Evolutionary conservation across 441 rosid genomes (phyloP).

Genomic region (Lepidium campestre): DNA sequence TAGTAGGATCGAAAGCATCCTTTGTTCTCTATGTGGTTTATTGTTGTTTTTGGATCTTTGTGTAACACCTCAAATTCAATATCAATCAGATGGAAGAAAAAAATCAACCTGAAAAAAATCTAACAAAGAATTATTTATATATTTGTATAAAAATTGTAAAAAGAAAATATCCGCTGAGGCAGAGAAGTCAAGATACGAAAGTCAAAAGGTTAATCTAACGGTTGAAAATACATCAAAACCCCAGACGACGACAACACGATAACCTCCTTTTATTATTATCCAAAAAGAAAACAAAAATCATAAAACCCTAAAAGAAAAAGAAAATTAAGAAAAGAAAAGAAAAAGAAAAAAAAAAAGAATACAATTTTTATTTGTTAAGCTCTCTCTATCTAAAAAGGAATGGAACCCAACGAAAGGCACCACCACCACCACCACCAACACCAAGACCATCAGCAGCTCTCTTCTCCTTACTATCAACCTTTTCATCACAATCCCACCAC

Average conservation of each 20-base stretch:
- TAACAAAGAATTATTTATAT: too few species aligned
- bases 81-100: too few species aligned
- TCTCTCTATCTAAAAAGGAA: conserved; percentile 29
- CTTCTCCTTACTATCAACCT: conserved; percentile 35
- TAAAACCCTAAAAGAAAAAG: conserved; percentile 23
- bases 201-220: conserved; percentile 23
- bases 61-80: too few species aligned
- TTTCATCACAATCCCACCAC: conserved; percentile 23
- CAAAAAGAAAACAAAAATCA: neutral
- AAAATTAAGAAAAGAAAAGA: conserved; percentile 20
- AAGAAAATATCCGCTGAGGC: neutral
- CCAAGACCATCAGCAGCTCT: conserved; percentile 16
- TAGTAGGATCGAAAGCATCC: too few species aligned
- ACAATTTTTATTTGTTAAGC: neutral
- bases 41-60: too few species aligned
- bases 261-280: neutral
- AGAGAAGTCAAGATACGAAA: neutral
- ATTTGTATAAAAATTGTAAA: too few species aligned
- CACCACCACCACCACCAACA: conserved; percentile 27
- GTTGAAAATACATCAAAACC: conserved; percentile 4
- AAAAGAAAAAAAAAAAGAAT: conserved; percentile 22
- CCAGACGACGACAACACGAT: conserved; percentile 20
- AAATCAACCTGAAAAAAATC: too few species aligned
- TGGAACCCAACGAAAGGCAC: conserved; percentile 35
- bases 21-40: too few species aligned